Evolutionary conservation across 176 grass and related monocot species (phyloP), one percentile per base, ranked within the genome.

Genomic region (Oryza glumipatula): DNA sequence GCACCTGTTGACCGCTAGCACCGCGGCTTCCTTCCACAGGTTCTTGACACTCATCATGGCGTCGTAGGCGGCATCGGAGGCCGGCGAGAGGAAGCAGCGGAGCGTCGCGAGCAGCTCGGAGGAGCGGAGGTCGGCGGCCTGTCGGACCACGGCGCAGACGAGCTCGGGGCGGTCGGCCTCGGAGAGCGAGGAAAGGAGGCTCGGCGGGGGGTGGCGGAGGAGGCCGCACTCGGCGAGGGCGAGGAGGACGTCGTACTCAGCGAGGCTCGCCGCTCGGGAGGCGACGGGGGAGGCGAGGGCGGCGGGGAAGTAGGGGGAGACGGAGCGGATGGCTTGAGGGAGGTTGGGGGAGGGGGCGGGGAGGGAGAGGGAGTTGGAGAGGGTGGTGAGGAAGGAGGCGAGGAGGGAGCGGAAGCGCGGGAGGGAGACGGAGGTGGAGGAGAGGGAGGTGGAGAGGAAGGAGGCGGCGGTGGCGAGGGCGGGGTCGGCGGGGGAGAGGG

Each of bases 21-120:
- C 17, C 7, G 93, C 91, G n/a, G 90, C 88, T 32, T 88, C 85
- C 86, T 80, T 86, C 95, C 92, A 95, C 3, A 80, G 64, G 63
- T 70, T 49, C 80, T 88, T 95, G 76, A 98, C 76, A 36, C 11
- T 49, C 70, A 83, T 9, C 93, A 95, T 95, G 43, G 75, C 74
- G 14, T 77, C 79, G 51, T 93, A 98, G 82, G 89, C 90, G 8
- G 79, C 33, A 5, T 95, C 80, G 65, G 87, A 86, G 11, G 79
- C 35, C 35, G 95, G 96, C 13, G 77, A 90, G 39, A 98, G 77
- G 85, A 92, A 92, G 67, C 83, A 93, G 16, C 64, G 80, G 19
- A 98, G 84, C 45, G 82, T 77, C 3, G 92, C 82, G 72, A 91
- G 68, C 35, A 98, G 73, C 78, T 95, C 92, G 2, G 70, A 54